Conservation (phyloP, 1,284 basidiomycete species). For the Austropuccinia psidii region DNA sequence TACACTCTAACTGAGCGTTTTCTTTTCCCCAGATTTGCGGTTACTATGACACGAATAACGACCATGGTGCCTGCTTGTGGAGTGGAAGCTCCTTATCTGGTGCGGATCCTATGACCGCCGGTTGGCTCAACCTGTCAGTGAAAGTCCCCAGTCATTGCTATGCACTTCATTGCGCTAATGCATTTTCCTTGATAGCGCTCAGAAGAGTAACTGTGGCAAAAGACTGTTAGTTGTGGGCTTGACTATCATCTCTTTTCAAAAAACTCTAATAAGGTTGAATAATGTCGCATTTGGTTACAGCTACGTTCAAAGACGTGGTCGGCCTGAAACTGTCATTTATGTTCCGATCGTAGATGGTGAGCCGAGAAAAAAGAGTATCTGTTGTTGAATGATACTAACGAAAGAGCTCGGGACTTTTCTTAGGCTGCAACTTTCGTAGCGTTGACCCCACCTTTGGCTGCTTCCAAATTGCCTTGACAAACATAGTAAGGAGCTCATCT, state of each 20-base stretch:
- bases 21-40: background rate
- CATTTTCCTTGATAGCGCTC: background rate
- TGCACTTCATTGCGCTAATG: too few relatives aligned
- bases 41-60: background rate
- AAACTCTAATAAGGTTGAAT: too few relatives aligned
- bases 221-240: too few relatives aligned
- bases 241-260: too few relatives aligned
- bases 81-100: too few relatives aligned
- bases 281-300: too few relatives aligned
- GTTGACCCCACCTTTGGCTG: background rate
- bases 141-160: too few relatives aligned
- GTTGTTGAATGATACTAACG: background rate
- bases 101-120: too few relatives aligned
- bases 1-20: too few relatives aligned
- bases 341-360: constrained; percentile 6
- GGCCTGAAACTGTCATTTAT: background rate
- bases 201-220: background rate
- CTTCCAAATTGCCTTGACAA: background rate
- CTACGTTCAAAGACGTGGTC: background rate
- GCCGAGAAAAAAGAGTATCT: background rate
- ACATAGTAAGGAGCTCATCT: background rate
- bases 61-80: background rate
- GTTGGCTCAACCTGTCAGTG: too few relatives aligned
- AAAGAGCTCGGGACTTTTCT: background rate
- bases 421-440: background rate